phyloP scores from a whole-genome alignment of 192 early-diverging fungal species.

The Thamnidium elegans region DNA sequence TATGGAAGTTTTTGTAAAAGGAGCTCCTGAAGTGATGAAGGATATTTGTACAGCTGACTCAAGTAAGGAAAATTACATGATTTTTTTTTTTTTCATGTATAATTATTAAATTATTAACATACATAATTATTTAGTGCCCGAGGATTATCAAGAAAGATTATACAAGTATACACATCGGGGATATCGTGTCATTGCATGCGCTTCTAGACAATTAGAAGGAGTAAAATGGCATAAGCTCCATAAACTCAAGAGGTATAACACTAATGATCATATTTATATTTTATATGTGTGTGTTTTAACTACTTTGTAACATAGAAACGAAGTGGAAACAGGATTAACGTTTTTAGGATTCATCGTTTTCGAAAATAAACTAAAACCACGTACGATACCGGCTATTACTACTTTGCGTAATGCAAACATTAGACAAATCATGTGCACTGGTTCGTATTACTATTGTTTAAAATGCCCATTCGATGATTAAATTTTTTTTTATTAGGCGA shows the following conservation, averaged over 20 bases:
- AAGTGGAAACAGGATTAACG: constrained; percentile 77
- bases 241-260: constrained; percentile 62
- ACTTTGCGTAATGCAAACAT: constrained; percentile 81
- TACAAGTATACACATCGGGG: constrained; percentile 91
- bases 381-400: constrained; percentile 73
- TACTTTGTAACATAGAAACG: constrained; percentile 61
- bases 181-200: constrained; percentile 95
- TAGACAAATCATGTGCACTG: constrained; percentile 97
- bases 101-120: not conserved
- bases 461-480: too few relatives aligned
- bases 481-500: constrained; percentile 56
- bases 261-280: too few relatives aligned
- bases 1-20: constrained; percentile 92
- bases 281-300: too few relatives aligned
- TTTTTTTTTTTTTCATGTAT: constrained; percentile 2
- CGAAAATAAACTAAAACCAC: constrained; percentile 97
- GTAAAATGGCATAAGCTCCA: constrained; percentile 74
- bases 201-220: constrained; percentile 68
- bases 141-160: constrained; percentile 78
- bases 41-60: constrained; percentile 83
- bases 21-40: constrained; percentile 94
- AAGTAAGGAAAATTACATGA: constrained; percentile 36
- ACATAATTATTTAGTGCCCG: constrained; percentile 61
- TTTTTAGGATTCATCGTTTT: constrained; percentile 98
- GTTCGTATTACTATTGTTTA: constrained; percentile 29